A percentile compares a stretch with the other conserved stretches of the same genome.
Conservation (phyloP, 495 filamentous ascomycete genomes). For the Penicillium argentinense region DNA sequence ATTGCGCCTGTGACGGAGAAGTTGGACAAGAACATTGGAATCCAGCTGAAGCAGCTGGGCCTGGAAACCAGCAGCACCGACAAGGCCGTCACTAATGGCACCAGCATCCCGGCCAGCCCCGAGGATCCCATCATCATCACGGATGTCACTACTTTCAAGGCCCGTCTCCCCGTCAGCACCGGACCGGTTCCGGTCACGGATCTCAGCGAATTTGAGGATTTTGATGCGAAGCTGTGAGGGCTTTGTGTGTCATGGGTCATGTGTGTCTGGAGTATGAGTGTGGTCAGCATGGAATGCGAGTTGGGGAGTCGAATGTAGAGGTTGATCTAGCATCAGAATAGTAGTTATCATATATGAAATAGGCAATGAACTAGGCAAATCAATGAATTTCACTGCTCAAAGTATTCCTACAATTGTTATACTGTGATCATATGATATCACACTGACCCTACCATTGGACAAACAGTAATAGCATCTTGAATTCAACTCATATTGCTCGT, state of each 20-base stretch:
- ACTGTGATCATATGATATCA: too few species aligned
- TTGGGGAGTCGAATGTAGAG: slow-evolving; percentile 13
- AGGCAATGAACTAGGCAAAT: too few species aligned
- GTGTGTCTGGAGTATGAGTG: slow-evolving; percentile 11
- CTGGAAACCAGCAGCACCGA: slow-evolving; percentile 28
- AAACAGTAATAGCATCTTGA: too few species aligned
- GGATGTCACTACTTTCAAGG: slow-evolving; percentile 76
- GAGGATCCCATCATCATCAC: slow-evolving; percentile 55
- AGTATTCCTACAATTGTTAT: too few species aligned
- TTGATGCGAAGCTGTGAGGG: slow-evolving; percentile 70
- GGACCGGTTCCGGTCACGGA: slow-evolving; percentile 71
- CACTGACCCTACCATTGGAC: too few species aligned
- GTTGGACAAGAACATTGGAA: slow-evolving; percentile 41
- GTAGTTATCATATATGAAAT: not conserved
- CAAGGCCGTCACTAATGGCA: slow-evolving; percentile 32
- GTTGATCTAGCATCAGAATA: slow-evolving; percentile 1
- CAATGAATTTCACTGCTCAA: too few species aligned
- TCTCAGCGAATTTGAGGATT: slow-evolving; percentile 79
- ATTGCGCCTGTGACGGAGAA: slow-evolving; percentile 44
- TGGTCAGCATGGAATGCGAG: slow-evolving; percentile 7
- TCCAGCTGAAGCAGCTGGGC: slow-evolving; percentile 42
- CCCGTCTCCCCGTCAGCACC: slow-evolving; percentile 62
- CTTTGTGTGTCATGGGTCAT: slow-evolving; percentile 6
- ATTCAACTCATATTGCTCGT: too few species aligned
- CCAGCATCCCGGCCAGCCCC: slow-evolving; percentile 4